Evolutionary conservation across 164 flowering plant genomes (phyloP).

Genomic region (Santalum album): DNA sequence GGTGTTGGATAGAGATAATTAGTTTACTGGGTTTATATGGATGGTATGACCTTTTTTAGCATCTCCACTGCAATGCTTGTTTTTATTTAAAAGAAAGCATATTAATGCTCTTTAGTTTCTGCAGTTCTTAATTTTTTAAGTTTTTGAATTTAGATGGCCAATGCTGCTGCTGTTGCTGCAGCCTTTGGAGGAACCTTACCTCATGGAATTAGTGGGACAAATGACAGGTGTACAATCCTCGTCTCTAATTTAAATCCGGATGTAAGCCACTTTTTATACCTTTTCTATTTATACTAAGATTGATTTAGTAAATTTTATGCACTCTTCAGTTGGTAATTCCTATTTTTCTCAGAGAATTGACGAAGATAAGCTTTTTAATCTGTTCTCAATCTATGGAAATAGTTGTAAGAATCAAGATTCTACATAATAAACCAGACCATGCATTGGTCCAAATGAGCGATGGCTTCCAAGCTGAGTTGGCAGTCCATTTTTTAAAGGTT

Average conservation of each 20-base stretch:
- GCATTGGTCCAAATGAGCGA: constrained; percentile 96
- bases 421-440: constrained; percentile 94
- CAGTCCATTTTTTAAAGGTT: constrained; percentile 95
- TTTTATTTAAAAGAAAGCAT: too few species aligned
- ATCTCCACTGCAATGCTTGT: too few species aligned
- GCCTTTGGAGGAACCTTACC: constrained; percentile 95
- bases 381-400: constrained; percentile 94
- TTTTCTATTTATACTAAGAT: background rate
- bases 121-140: background rate
- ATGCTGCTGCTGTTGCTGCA: constrained; percentile 82
- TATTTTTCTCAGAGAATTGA: constrained; percentile 52
- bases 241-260: constrained; percentile 84
- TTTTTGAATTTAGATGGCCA: constrained; percentile 50
- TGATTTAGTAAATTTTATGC: background rate
- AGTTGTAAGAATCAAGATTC: constrained; percentile 85
- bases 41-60: too few species aligned
- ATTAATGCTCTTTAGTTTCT: too few species aligned
- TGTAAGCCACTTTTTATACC: constrained; percentile 37
- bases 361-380: constrained; percentile 92
- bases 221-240: constrained; percentile 87
- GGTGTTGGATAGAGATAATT: too few species aligned
- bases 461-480: constrained; percentile 97
- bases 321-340: background rate
- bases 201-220: constrained; percentile 90
- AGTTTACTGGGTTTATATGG: too few species aligned